phyloP scores from a whole-genome alignment of 768 basidiomycete species.

The Suillus decipiens region DNA sequence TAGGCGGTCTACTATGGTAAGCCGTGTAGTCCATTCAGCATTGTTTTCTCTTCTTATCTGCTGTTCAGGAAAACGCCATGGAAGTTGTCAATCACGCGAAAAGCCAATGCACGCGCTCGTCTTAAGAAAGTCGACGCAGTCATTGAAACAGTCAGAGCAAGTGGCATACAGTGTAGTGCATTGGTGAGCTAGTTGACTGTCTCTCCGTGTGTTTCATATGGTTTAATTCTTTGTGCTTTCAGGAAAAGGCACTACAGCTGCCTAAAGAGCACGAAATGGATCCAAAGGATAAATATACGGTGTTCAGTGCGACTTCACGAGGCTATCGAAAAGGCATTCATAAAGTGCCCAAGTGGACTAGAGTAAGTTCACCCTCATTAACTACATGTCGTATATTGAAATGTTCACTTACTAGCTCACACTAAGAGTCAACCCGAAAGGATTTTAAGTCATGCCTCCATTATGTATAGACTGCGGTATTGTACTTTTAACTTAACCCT shows the following conservation, averaged over 20 bases:
- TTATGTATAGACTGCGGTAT: constrained; percentile 4
- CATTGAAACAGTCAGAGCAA: constrained; percentile 81
- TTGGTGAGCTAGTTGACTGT: constrained; percentile 54
- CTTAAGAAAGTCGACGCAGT: constrained; percentile 93
- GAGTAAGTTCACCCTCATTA: constrained; percentile 51
- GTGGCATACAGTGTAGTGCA: constrained; percentile 76
- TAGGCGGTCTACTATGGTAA: constrained; percentile 86
- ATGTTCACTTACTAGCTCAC: constrained; percentile 58
- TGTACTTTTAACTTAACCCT: constrained; percentile 7
- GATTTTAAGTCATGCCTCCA: constrained; percentile 59
- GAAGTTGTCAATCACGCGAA: constrained; percentile 88
- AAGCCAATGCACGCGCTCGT: constrained; percentile 86
- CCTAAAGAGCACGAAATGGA: constrained; percentile 96
- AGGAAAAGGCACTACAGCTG: constrained; percentile 76
- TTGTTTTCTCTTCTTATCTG: constrained; percentile 9
- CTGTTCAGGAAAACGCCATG: constrained; percentile 86
- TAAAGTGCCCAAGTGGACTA: constrained; percentile 96
- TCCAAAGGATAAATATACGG: constrained; percentile 93
- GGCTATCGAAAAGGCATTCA: constrained; percentile 95
- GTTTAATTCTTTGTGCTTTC: constrained; percentile 2
- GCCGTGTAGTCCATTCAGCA: constrained; percentile 18
- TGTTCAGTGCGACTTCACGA: constrained; percentile 65
- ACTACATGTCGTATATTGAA: constrained; percentile 9
- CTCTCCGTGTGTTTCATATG: neutral
- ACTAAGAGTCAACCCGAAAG: constrained; percentile 83